Evolutionary conservation across 352 stramenopile genomes (phyloP).

Genomic region (Blastocystis hominis): DNA sequence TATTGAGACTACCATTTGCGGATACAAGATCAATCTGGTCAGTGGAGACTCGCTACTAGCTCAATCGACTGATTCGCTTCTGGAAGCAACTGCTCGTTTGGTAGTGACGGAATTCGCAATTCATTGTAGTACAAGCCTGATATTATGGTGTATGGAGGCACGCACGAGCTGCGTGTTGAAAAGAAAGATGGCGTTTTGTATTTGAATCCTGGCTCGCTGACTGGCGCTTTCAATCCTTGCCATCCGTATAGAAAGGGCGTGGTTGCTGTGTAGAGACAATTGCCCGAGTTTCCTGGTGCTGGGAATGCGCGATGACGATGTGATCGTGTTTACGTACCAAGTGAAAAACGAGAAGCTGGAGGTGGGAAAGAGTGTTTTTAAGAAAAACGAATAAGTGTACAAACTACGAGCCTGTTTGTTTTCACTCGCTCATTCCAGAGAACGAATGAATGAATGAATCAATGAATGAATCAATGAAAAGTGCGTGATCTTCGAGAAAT

Average conservation of each 20-base stretch:
- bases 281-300: constrained; percentile 49
- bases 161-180: constrained; percentile 22
- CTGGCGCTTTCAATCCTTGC: neutral
- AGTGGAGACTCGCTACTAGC: neutral
- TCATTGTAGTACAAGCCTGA: constrained; percentile 15
- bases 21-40: constrained; percentile 12
- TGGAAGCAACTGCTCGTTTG: neutral
- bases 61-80: neutral
- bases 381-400: constrained; percentile 5
- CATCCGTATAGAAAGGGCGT: neutral
- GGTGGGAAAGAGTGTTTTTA: constrained; percentile 23
- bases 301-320: neutral
- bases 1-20: neutral
- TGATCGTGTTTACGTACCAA: constrained; percentile 56
- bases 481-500: too few relatives aligned
- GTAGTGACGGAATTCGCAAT: neutral
- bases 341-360: constrained; percentile 48
- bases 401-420: constrained; percentile 33
- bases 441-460: too few relatives aligned
- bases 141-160: constrained; percentile 49
- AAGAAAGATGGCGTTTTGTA: constrained; percentile 9
- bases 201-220: constrained; percentile 46
- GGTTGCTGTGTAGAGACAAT: constrained; percentile 7
- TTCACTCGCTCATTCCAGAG: neutral
- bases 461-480: too few relatives aligned